Conservation (phyloP, 2,329 filamentous ascomycete genomes). For the Monilinia fructigena region DNA sequence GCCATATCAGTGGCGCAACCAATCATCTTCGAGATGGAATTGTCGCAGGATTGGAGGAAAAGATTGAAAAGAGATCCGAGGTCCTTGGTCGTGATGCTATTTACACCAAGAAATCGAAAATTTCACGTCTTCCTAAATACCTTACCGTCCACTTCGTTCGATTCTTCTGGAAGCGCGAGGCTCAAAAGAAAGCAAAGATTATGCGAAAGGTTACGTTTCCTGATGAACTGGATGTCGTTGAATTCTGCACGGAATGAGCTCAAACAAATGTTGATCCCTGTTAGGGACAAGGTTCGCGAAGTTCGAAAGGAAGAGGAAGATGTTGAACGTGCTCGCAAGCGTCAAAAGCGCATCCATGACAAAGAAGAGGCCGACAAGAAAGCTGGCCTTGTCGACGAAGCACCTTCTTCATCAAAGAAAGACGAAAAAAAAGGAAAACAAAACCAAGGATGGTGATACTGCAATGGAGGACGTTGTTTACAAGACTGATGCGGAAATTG, state of each 20-base stretch:
- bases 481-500: constrained; percentile 93
- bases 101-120: constrained; percentile 90
- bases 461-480: constrained; percentile 62
- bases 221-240: constrained; percentile 84
- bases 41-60: constrained; percentile 74
- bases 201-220: constrained; percentile 98
- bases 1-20: constrained; percentile 83
- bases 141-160: constrained; percentile 95
- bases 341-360: constrained; percentile 69
- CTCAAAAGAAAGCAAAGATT: constrained; percentile 98
- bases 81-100: constrained; percentile 72
- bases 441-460: constrained; percentile 61
- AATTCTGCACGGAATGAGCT: constrained; percentile 96
- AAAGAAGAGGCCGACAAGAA: constrained; percentile 50
- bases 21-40: constrained; percentile 93
- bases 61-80: constrained; percentile 86
- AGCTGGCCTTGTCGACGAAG: constrained; percentile 48
- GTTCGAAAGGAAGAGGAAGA: constrained; percentile 94
- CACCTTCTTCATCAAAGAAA: constrained; percentile 46
- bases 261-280: constrained; percentile 76
- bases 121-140: constrained; percentile 89
- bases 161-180: constrained; percentile 96
- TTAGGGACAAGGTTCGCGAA: constrained; percentile 95
- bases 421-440: constrained; percentile 44
- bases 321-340: constrained; percentile 85